Evolutionary conservation across 1,139 yeast species (phyloP).

Genomic region (Kodamaea anthophila): DNA sequence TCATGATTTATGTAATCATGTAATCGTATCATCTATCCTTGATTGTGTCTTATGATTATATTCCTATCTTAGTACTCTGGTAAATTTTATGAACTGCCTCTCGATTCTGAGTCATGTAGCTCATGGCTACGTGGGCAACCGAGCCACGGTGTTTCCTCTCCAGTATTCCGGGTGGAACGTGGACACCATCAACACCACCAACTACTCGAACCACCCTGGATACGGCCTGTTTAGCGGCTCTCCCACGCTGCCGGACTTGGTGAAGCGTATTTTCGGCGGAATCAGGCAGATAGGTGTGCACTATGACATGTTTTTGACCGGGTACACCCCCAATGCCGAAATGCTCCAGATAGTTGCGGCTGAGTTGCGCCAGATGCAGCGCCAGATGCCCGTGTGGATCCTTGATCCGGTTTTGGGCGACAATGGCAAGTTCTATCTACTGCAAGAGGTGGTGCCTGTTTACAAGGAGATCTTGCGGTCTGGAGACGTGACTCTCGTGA

Average conservation of each 20-base stretch:
- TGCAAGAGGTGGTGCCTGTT: conserved; percentile 26
- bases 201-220: conserved; percentile 79
- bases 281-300: conserved; percentile 20
- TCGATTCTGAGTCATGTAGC: conserved; percentile 75
- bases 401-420: conserved; percentile 40
- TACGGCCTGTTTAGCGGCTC: conserved; percentile 45
- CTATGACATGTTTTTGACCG: conserved; percentile 63
- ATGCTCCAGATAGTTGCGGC: conserved; percentile 44
- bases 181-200: conserved; percentile 73
- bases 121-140: conserved; percentile 47
- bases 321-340: conserved; percentile 61
- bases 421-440: conserved; percentile 33
- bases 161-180: conserved; percentile 82
- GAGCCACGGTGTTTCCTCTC: conserved; percentile 57
- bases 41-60: too few species aligned
- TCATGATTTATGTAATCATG: too few species aligned
- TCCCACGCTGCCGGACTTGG: conserved; percentile 14
- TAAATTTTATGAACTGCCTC: too few species aligned
- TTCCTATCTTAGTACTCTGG: too few species aligned
- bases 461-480: conserved; percentile 20
- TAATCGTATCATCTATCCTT: too few species aligned
- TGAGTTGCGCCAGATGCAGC: conserved; percentile 22
- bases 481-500: conserved; percentile 27
- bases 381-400: conserved; percentile 24
- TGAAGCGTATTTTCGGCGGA: conserved; percentile 20